Percentiles rank a stretch among this genome's conserved stretches.
These are phyloP conservation scores for Casaregolazyma lundiana DNA, from an alignment of 1,139 yeast species.

Conservation along the genomic window DNA sequence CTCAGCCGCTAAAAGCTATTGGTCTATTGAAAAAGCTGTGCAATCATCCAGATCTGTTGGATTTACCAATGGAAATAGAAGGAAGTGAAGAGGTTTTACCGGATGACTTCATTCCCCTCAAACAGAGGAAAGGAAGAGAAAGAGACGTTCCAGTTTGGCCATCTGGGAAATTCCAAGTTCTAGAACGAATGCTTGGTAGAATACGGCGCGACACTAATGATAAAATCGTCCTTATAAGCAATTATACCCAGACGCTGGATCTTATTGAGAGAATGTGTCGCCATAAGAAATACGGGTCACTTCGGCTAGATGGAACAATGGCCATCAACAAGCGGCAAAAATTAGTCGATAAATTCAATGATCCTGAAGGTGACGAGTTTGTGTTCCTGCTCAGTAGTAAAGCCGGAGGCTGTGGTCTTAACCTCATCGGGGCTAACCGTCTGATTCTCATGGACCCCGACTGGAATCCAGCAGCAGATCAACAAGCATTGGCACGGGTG, in stretches of 20 bases:
- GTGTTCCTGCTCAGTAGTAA: constrained; percentile 85
- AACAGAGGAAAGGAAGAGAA: constrained; percentile 47
- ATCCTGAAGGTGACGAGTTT: constrained; percentile 85
- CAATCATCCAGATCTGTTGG: constrained; percentile 84
- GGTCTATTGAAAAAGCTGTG: constrained; percentile 84
- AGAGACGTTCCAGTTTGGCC: constrained; percentile 58
- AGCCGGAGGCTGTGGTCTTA: constrained; percentile 99
- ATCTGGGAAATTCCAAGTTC: constrained; percentile 54
- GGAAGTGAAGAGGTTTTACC: constrained; percentile 68
- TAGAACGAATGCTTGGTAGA: constrained; percentile 68
- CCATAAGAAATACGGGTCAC: constrained; percentile 63
- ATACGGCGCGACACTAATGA: constrained; percentile 81
- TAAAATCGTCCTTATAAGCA: constrained; percentile 88
- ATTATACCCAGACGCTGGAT: constrained; percentile 91
- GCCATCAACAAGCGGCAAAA: constrained; percentile 88
- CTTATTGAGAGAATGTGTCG: constrained; percentile 85
- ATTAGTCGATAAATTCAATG: constrained; percentile 83
- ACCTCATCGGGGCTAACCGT: constrained; percentile 92
- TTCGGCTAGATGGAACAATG: constrained; percentile 91
- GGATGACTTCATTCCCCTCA: constrained; percentile 55
- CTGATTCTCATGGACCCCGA: constrained; percentile 89
- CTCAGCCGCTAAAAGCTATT: constrained; percentile 88
- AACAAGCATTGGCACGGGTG: constrained; percentile 94
- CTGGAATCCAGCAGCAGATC: constrained; percentile 99
- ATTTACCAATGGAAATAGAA: constrained; percentile 69